Evolutionary conservation across 192 early-diverging fungal genomes (phyloP).

Genomic region (Coemansia nantahalensis): DNA sequence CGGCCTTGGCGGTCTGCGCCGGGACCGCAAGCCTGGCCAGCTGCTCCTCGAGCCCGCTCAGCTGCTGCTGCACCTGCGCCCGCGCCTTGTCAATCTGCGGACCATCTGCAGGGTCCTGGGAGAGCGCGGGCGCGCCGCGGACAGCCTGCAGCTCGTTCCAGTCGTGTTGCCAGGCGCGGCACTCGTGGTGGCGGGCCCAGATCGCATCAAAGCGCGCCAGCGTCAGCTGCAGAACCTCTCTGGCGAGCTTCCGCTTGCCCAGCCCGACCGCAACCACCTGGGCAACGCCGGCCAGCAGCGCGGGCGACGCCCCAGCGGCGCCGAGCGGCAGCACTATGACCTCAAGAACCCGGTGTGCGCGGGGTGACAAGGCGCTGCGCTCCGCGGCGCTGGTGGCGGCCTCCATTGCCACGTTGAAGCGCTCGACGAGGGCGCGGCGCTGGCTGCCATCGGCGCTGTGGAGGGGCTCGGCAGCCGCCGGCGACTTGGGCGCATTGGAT

Average conservation of each 20-base stretch:
- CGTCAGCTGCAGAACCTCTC: conserved; percentile 13
- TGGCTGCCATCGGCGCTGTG: neutral
- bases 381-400: neutral
- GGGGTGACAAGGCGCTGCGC: neutral
- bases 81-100: neutral
- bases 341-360: conserved; percentile 14
- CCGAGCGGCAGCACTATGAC: conserved; percentile 33
- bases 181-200: conserved; percentile 31
- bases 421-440: conserved; percentile 24
- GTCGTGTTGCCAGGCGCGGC: conserved; percentile 28
- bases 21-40: no score
- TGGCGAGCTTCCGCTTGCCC: conserved; percentile 10
- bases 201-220: conserved; percentile 30
- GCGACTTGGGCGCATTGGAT: neutral
- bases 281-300: conserved; percentile 25
- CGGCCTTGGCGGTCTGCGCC: neutral
- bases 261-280: conserved; percentile 13
- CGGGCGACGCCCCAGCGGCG: conserved; percentile 26
- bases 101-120: neutral
- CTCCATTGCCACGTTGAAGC: conserved; percentile 16
- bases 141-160: conserved; percentile 29
- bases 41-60: conserved; percentile 8
- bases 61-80: conserved; percentile 10
- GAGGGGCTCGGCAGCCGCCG: neutral
- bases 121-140: neutral